Conservation (phyloP, 192 early-diverging fungal genomes). For the Umbelopsis vinacea region DNA sequence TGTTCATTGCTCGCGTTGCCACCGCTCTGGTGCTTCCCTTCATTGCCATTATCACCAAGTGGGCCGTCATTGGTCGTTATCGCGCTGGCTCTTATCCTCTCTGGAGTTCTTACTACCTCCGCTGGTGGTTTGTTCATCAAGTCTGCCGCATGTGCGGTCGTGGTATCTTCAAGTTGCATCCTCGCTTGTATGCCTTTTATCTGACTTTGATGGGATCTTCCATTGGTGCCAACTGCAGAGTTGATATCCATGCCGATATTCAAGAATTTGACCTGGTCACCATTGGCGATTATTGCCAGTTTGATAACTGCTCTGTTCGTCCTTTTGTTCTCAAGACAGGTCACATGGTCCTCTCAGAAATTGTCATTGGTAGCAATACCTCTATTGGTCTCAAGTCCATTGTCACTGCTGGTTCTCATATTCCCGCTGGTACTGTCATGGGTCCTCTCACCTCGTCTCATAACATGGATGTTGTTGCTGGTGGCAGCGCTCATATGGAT, state of each 20-base stretch:
- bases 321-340: conserved; percentile 44
- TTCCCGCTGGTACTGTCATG: conserved; percentile 44
- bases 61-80: conserved; percentile 51
- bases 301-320: conserved; percentile 37
- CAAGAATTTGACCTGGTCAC: conserved; percentile 51
- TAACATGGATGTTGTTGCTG: conserved; percentile 35
- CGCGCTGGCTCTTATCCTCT: conserved; percentile 44
- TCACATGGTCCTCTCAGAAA: conserved; percentile 43
- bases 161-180: conserved; percentile 39
- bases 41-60: conserved; percentile 42
- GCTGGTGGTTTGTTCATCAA: conserved; percentile 53
- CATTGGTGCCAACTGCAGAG: conserved; percentile 38
- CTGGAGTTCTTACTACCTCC: conserved; percentile 48
- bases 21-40: conserved; percentile 38
- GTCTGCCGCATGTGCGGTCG: conserved; percentile 26
- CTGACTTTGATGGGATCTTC: conserved; percentile 41
- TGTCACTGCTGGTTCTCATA: conserved; percentile 40
- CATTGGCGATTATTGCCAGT: conserved; percentile 43
- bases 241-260: conserved; percentile 39
- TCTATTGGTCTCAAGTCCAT: conserved; percentile 40
- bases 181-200: conserved; percentile 27
- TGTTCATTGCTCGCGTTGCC: conserved; percentile 14
- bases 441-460: conserved; percentile 46
- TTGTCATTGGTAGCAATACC: conserved; percentile 42
- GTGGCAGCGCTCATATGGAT: conserved; percentile 30